phyloP scores from a whole-genome alignment of 768 basidiomycete species.

The Tylopilus rubrobrunneus region DNA sequence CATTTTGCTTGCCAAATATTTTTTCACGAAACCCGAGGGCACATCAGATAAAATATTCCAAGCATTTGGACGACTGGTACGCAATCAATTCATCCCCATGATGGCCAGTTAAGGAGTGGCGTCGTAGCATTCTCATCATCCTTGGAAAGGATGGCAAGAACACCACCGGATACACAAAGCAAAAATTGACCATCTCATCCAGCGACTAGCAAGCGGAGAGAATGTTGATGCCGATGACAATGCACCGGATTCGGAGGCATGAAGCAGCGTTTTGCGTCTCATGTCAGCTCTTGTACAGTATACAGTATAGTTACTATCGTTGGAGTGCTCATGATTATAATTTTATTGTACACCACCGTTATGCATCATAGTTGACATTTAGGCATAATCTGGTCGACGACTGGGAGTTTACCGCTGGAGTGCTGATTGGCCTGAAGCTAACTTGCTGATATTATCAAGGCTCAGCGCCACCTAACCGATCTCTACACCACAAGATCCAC shows the following conservation, averaged over 20 bases:
- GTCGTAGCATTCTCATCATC: slow-evolving; percentile 78
- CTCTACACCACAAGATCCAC: too few relatives aligned
- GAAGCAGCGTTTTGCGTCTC: slow-evolving; percentile 4
- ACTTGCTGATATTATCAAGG: too few relatives aligned
- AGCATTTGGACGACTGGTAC: slow-evolving; percentile 65
- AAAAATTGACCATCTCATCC: slow-evolving; percentile 78
- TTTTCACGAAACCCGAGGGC: slow-evolving; percentile 68
- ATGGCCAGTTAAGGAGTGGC: neutral
- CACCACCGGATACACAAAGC: slow-evolving; percentile 86
- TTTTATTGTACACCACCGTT: slow-evolving; percentile 10
- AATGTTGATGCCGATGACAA: slow-evolving; percentile 37
- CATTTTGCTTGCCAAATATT: slow-evolving; percentile 72
- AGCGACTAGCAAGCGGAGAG: slow-evolving; percentile 57
- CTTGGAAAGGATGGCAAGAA: slow-evolving; percentile 95
- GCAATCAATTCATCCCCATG: slow-evolving; percentile 17
- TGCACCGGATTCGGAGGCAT: slow-evolving; percentile 25
- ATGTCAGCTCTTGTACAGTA: slow-evolving; percentile 5
- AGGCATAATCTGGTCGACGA: too few relatives aligned
- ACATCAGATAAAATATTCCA: slow-evolving; percentile 86
- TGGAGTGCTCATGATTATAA: slow-evolving; percentile 1
- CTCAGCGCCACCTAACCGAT: too few relatives aligned
- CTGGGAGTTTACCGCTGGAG: too few relatives aligned
- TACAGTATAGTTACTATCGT: neutral
- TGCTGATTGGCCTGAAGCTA: too few relatives aligned
- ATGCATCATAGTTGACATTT: slow-evolving; percentile 1